These are phyloP conservation scores for Telfairia occidentalis DNA, from an alignment of 331 rosid species.

Conservation along the genomic window DNA sequence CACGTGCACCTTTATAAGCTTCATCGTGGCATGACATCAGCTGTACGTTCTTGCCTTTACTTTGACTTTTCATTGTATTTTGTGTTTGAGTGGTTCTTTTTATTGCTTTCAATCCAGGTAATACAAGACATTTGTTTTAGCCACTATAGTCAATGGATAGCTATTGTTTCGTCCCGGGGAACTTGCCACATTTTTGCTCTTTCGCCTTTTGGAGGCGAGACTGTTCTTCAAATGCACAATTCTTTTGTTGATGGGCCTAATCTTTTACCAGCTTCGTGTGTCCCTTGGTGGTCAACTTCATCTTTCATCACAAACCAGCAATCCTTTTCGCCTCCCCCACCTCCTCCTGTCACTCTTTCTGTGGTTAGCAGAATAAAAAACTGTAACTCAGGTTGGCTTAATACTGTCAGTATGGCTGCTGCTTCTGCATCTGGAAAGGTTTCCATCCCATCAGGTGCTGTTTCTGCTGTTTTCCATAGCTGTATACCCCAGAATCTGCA, in stretches of 20 bases:
- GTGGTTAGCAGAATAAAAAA: constrained; percentile 84
- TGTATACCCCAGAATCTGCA: constrained; percentile 38
- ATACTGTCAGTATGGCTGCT: constrained; percentile 67
- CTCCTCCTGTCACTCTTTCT: constrained; percentile 62
- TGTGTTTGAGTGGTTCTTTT: constrained; percentile 16
- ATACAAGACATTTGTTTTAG: constrained; percentile 92
- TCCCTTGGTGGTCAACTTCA: constrained; percentile 87
- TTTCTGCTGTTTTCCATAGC: constrained; percentile 63
- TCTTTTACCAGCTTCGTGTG: constrained; percentile 43
- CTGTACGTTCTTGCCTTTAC: constrained; percentile 45
- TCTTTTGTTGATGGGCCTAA: constrained; percentile 47
- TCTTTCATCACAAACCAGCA: constrained; percentile 46
- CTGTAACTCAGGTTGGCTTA: constrained; percentile 61
- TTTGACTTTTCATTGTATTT: constrained; percentile 17
- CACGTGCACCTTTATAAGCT: constrained; percentile 90
- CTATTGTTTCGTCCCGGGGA: constrained; percentile 72
- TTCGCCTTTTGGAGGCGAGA: constrained; percentile 82
- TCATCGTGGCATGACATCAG: constrained; percentile 91
- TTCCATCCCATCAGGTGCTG: constrained; percentile 64
- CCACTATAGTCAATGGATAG: constrained; percentile 71
- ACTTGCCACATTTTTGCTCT: constrained; percentile 78
- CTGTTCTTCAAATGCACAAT: constrained; percentile 56
- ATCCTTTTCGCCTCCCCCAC: constrained; percentile 44
- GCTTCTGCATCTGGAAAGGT: constrained; percentile 71
- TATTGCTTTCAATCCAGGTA: constrained; percentile 39